Percentiles rank a stretch among this genome's conserved stretches.
Evolutionary conservation across 768 basidiomycete genomes (phyloP).

Genomic region (Kwoniella botswanensis): DNA sequence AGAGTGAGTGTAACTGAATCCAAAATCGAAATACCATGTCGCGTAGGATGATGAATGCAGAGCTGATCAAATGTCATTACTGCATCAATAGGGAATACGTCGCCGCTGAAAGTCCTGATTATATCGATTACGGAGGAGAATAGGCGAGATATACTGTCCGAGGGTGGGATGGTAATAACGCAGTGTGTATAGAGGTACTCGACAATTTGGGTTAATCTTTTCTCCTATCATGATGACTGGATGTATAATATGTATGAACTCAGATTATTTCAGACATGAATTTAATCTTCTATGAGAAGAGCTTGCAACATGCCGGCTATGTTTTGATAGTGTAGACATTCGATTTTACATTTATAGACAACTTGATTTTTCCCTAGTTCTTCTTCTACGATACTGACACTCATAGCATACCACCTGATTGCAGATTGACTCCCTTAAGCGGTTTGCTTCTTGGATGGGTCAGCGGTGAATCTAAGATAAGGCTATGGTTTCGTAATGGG

Average conservation of each 20-base stretch:
- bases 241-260: background rate
- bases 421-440: constrained; percentile 15
- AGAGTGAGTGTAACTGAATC: constrained; percentile 29
- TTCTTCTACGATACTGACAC: background rate
- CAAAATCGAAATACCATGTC: no score
- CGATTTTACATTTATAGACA: constrained; percentile 10
- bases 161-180: background rate
- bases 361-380: background rate
- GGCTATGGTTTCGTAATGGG: constrained; percentile 62
- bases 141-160: constrained; percentile 3
- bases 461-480: constrained; percentile 71
- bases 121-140: constrained; percentile 64
- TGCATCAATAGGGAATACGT: constrained; percentile 34
- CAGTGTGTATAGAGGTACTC: background rate
- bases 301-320: no score
- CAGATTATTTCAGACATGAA: no score
- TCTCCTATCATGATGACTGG: background rate
- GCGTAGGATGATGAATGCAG: no score
- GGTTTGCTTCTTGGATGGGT: constrained; percentile 45
- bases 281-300: no score
- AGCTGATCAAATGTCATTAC: background rate
- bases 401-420: background rate
- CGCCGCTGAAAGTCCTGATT: constrained; percentile 85
- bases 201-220: background rate
- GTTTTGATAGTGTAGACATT: constrained; percentile 10